Evolutionary conservation across 768 basidiomycete genomes (phyloP).

Genomic region (Boletus reticuloceps): DNA sequence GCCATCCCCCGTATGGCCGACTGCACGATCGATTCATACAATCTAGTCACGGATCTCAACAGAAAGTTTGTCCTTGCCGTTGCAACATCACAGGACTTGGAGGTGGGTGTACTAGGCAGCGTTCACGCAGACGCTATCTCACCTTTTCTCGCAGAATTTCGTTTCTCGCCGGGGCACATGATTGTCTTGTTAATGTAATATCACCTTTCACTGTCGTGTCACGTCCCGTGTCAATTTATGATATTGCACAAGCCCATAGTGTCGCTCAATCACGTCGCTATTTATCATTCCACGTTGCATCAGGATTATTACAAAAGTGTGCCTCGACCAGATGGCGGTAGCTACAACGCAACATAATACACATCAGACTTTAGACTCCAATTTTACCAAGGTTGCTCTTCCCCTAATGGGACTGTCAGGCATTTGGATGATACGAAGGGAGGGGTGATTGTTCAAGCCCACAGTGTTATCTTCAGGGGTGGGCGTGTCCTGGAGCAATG

Average conservation of each 20-base stretch:
- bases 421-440: no score
- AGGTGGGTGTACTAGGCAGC: constrained; percentile 26
- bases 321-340: not conserved
- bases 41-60: constrained; percentile 73
- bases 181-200: not conserved
- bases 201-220: not conserved
- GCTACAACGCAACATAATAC: no score
- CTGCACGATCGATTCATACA: not conserved
- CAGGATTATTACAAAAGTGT: not conserved
- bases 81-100: constrained; percentile 73
- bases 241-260: not conserved
- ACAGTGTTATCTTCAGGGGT: no score
- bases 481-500: no score
- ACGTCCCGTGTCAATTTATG: not conserved
- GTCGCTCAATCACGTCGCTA: no score
- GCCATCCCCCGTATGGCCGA: constrained; percentile 13
- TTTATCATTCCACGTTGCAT: not conserved
- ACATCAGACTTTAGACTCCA: no score
- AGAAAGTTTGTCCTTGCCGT: constrained; percentile 84
- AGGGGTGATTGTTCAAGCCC: no score
- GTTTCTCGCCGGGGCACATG: constrained; percentile 28
- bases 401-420: no score
- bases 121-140: not conserved
- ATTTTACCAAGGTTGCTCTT: no score
- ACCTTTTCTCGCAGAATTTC: constrained; percentile 21